These are phyloP conservation scores for Rubroshorea leprosula DNA, from an alignment of 345 rosid species.

Conservation along the genomic window DNA sequence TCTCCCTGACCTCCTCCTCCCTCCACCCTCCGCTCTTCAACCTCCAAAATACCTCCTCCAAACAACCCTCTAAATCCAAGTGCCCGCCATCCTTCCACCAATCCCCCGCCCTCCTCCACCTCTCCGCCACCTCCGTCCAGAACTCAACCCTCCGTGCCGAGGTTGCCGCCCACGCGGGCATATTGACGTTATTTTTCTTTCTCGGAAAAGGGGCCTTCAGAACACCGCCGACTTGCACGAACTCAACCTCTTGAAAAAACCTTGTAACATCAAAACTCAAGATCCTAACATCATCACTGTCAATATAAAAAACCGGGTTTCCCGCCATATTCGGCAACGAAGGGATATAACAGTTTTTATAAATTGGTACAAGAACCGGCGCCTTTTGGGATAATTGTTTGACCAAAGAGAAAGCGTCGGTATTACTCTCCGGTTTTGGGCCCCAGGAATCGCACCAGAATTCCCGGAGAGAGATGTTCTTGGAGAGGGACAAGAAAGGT, in stretches of 20 bases:
- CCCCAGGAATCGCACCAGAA: slow-evolving; percentile 89
- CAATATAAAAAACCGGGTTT: slow-evolving; percentile 65
- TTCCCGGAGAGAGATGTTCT: slow-evolving; percentile 32
- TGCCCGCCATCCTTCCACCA: slow-evolving; percentile 46
- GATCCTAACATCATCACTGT: slow-evolving; percentile 40
- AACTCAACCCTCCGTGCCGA: slow-evolving; percentile 43
- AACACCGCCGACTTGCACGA: slow-evolving; percentile 17
- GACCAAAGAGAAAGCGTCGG: slow-evolving; percentile 26
- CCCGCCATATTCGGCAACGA: slow-evolving; percentile 49
- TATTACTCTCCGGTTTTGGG: slow-evolving; percentile 26
- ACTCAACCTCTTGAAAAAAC: slow-evolving; percentile 46
- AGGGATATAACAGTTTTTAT: slow-evolving; percentile 57
- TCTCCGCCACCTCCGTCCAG: slow-evolving; percentile 79
- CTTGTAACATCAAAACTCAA: slow-evolving; percentile 56
- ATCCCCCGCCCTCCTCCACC: slow-evolving; percentile 31
- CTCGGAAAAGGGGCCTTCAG: slow-evolving; percentile 5
- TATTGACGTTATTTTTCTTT: background rate
- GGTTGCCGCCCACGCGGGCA: slow-evolving; percentile 59
- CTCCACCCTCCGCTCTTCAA: slow-evolving; percentile 80
- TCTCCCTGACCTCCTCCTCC: slow-evolving; percentile 71
- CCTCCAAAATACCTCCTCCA: slow-evolving; percentile 67
- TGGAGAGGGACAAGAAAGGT: slow-evolving; percentile 43
- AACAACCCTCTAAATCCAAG: slow-evolving; percentile 28
- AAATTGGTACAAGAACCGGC: slow-evolving; percentile 66
- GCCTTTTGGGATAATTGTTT: slow-evolving; percentile 26